These are phyloP conservation scores for Rutstroemia sp. DNA, from an alignment of 2,329 filamentous ascomycete species.

Conservation along the genomic window DNA sequence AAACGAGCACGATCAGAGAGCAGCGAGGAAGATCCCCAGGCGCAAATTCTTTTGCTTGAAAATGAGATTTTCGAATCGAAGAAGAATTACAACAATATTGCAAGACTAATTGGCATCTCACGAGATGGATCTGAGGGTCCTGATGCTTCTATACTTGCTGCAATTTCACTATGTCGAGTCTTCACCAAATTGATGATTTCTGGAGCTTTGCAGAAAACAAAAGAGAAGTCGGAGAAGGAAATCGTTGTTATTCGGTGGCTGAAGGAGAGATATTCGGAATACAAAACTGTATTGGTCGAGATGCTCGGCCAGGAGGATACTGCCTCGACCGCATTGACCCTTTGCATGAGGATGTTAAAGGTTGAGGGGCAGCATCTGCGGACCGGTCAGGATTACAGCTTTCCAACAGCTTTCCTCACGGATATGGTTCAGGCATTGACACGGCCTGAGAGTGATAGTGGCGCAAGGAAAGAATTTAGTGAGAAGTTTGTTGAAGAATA, in stretches of 20 bases:
- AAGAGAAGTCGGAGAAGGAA: conserved; percentile 64
- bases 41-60: conserved; percentile 68
- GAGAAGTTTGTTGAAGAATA: conserved; percentile 72
- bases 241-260: conserved; percentile 70
- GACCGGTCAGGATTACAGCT: conserved; percentile 56
- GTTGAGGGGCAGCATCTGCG: conserved; percentile 61
- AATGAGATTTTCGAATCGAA: conserved; percentile 75
- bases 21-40: conserved; percentile 47
- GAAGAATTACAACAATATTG: conserved; percentile 89
- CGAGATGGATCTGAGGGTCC: conserved; percentile 41
- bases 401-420: conserved; percentile 60
- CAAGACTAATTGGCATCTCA: conserved; percentile 57
- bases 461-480: conserved; percentile 63
- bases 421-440: conserved; percentile 58
- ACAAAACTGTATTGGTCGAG: conserved; percentile 52
- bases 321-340: conserved; percentile 64
- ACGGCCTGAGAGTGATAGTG: conserved; percentile 45
- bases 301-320: conserved; percentile 55
- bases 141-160: conserved; percentile 57
- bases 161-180: conserved; percentile 76
- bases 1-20: conserved; percentile 36
- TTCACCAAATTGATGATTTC: conserved; percentile 75
- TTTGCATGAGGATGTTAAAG: conserved; percentile 80
- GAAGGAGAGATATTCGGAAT: conserved; percentile 65
- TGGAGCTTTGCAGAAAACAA: conserved; percentile 60